Evolutionary conservation across 2,329 filamentous ascomycete genomes (phyloP).

Genomic region (Apiospora aurea): DNA sequence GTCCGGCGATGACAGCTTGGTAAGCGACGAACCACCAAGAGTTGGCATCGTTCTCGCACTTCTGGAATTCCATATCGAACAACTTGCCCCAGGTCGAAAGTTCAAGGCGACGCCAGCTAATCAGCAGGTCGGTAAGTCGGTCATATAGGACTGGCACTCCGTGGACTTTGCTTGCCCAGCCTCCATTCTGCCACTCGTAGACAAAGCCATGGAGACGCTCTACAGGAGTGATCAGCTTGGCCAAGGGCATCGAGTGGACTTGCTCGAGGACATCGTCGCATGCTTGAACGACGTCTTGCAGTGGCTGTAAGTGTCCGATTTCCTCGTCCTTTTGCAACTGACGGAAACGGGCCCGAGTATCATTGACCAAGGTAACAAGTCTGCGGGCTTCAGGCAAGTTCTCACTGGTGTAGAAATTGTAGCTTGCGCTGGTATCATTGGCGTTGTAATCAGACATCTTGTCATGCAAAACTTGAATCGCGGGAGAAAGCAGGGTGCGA

Average conservation of each 20-base stretch:
- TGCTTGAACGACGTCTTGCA: conserved; percentile 77
- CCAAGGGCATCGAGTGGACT: conserved; percentile 81
- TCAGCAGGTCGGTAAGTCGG: conserved; percentile 78
- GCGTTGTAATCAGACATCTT: conserved; percentile 58
- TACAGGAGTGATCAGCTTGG: conserved; percentile 82
- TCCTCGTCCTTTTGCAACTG: conserved; percentile 72
- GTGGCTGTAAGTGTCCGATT: conserved; percentile 75
- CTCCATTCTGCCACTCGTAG: conserved; percentile 89
- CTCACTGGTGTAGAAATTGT: conserved; percentile 89
- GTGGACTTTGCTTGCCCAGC: conserved; percentile 83
- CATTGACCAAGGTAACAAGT: conserved; percentile 72
- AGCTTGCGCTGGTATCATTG: conserved; percentile 52
- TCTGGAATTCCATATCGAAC: conserved; percentile 82
- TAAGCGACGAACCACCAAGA: conserved; percentile 98
- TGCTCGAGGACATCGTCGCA: conserved; percentile 80
- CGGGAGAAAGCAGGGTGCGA: conserved; percentile 67
- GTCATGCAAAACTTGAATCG: conserved; percentile 71
- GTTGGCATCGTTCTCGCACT: conserved; percentile 78
- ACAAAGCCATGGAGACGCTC: conserved; percentile 87
- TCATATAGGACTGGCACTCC: conserved; percentile 76
- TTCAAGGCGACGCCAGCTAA: conserved; percentile 90
- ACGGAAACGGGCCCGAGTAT: conserved; percentile 74
- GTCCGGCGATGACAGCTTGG: conserved; percentile 82
- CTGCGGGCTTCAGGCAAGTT: conserved; percentile 80
- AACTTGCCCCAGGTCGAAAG: conserved; percentile 90